Base-by-base conservation (phyloP, 768 basidiomycete genomes). In the Podaxis rugospora region DNA sequence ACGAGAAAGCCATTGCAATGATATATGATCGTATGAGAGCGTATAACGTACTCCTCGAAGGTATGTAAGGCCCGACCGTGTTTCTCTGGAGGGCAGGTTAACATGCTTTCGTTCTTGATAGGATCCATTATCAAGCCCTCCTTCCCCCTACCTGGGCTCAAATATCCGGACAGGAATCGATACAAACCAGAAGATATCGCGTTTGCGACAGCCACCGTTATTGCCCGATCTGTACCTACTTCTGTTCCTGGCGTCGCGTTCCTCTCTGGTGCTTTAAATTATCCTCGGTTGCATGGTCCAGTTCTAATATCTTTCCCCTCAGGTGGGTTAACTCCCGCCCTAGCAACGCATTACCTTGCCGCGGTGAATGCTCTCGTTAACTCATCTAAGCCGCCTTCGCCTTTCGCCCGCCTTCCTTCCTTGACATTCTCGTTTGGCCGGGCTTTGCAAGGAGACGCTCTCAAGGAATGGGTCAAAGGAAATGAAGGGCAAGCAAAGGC, bases 71-170 rank as follows among this genome's bases (percentile, higher is more conserved):
- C 28, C 35, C 44, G 46, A n/a, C 6, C 32, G 2, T 44, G 16
- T 44, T 16, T n/a, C 18, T n/a, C 42, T 18, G n/a, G 42, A 44
- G 42, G 42, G 16, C 14, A 9, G 27, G 47, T n/a, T 13, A 28
- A 37, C 47, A 40, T 40, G 3, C 3, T 51, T 57, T 55, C n/a
- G 46, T 39, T 40, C 25, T 28, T 5, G 42, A 32, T 49, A 82
- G 81, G 80, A 21, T 76, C 79, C 4, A 71, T 83, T 46, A 77
- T 84, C 62, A 83, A 83, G 57, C 79, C 80, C 3, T 82, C 79
- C 1, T 83, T 82, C 70, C 74, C 81, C 28, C 80, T 83, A 64
- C 78, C 81, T 14, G 78, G 81, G 6, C 64, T 78, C 21, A 74
- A 79, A 62, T 73, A 78, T 55, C 71, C 74, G 1, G 76, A 75